Evolutionary conservation across 1,139 yeast species (phyloP).

Genomic region (Lodderomyces parapsilosis): DNA sequence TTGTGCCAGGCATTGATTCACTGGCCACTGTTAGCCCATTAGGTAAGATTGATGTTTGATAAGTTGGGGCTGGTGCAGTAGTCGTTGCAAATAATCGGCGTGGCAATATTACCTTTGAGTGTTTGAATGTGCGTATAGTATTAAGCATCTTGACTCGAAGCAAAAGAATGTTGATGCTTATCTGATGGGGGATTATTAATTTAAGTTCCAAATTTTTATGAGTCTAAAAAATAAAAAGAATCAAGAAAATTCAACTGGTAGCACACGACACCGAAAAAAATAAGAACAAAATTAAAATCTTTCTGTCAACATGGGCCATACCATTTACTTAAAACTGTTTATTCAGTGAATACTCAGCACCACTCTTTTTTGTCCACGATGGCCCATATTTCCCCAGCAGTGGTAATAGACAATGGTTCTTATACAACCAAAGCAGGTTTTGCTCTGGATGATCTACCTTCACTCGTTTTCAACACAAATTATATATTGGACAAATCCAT

Average conservation of each 20-base stretch:
- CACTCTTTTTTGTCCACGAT: constrained; percentile 14
- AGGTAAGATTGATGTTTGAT: constrained; percentile 24
- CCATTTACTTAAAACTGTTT: neutral
- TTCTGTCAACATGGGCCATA: too few species aligned
- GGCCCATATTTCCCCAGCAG: constrained; percentile 49
- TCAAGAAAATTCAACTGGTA: neutral
- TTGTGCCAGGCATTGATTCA: constrained; percentile 81
- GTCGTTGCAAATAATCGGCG: constrained; percentile 3
- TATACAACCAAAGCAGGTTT: constrained; percentile 68
- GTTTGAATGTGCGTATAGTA: constrained; percentile 1
- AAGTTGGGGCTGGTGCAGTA: constrained; percentile 19
- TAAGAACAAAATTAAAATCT: neutral
- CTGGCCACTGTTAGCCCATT: constrained; percentile 95
- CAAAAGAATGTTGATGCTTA: too few species aligned
- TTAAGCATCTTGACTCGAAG: neutral
- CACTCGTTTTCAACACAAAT: constrained; percentile 55
- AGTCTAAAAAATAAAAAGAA: too few species aligned
- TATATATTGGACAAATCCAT: constrained; percentile 33
- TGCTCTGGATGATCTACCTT: constrained; percentile 64
- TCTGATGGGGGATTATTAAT: too few species aligned
- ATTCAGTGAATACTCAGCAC: neutral
- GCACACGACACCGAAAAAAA: too few species aligned
- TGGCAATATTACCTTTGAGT: neutral
- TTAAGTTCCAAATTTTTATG: too few species aligned
- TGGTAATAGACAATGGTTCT: constrained; percentile 71